A percentile compares a stretch with the other conserved stretches of the same genome.
phyloP scores from a whole-genome alignment of 192 early-diverging fungal species.

The Globomyces pollinis-pini region DNA sequence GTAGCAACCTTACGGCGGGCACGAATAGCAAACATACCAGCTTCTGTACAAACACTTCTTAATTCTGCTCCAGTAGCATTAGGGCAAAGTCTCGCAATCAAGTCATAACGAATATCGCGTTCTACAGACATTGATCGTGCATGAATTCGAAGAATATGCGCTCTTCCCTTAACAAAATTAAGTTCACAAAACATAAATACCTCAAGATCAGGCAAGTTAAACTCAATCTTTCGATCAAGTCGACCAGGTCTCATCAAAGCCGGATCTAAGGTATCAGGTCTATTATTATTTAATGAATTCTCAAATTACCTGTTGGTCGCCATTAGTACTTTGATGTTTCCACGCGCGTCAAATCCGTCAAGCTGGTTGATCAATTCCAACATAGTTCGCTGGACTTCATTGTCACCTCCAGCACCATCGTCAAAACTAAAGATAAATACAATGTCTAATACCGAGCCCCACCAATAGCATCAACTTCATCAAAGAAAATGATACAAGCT shows the following conservation, averaged over 20 bases:
- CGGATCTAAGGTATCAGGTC: conserved; percentile 97
- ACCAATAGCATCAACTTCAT: conserved; percentile 99
- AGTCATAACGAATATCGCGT: conserved; percentile 97
- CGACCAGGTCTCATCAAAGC: conserved; percentile 96
- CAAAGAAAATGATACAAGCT: conserved; percentile 99
- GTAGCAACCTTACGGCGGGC: conserved; percentile 97
- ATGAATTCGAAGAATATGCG: conserved; percentile 98
- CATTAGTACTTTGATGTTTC: conserved; percentile 99
- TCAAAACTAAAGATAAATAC: no score
- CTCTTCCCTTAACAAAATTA: conserved; percentile 90
- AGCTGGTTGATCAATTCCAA: conserved; percentile 99
- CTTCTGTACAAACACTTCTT: conserved; percentile 97
- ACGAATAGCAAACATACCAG: conserved; percentile 99
- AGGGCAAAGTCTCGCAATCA: conserved; percentile 95
- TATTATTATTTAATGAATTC: no score
- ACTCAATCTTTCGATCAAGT: conserved; percentile 97
- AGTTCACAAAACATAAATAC: conserved; percentile 20
- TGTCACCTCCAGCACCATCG: conserved; percentile 98
- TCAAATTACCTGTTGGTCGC: conserved; percentile 82
- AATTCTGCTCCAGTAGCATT: conserved; percentile 99
- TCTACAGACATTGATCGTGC: conserved; percentile 98
- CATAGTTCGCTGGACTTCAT: conserved; percentile 99
- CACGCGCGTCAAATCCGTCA: conserved; percentile 98
- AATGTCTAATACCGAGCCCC: no score
- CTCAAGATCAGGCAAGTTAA: conserved; percentile 90